Evolutionary conservation across 257 asterid species (phyloP).

Genomic region (Leonotis leonurus): DNA sequence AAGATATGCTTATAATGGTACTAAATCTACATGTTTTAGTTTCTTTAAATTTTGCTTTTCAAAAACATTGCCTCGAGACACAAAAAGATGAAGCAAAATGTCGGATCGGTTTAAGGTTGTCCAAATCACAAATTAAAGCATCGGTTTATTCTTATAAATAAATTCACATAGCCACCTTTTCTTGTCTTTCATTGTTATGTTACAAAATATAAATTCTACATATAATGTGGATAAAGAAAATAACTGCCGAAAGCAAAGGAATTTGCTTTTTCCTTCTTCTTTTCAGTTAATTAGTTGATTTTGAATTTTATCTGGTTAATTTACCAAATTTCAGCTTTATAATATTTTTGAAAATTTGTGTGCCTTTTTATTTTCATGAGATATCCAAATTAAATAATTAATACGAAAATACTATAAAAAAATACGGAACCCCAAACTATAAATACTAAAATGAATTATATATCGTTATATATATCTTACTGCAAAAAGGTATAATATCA

Average conservation of each 20-base stretch:
- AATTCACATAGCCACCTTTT: not conserved
- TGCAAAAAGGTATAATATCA: too few species aligned
- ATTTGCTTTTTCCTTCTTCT: not conserved
- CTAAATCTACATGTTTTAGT: slow-evolving; percentile 21
- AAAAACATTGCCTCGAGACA: slow-evolving; percentile 28
- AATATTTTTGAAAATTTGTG: too few species aligned
- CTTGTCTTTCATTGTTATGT: not conserved
- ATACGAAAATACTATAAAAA: too few species aligned
- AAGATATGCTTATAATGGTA: slow-evolving; percentile 23
- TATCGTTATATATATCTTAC: too few species aligned
- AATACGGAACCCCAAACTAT: too few species aligned
- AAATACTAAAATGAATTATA: too few species aligned
- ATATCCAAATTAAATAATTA: too few species aligned
- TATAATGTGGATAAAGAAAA: not conserved
- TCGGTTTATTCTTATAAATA: not conserved
- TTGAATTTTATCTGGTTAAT: not conserved
- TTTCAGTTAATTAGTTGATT: not conserved
- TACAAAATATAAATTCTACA: not conserved
- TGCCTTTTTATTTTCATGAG: too few species aligned
- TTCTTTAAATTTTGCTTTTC: slow-evolving; percentile 7
- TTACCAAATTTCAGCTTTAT: not conserved
- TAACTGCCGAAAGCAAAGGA: slow-evolving; percentile 10
- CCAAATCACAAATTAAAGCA: slow-evolving; percentile 18
- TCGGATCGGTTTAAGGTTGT: slow-evolving; percentile 5
- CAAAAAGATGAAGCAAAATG: slow-evolving; percentile 16